Conservation (phyloP, 1,284 basidiomycete species). For the Ustilago nuda region DNA sequence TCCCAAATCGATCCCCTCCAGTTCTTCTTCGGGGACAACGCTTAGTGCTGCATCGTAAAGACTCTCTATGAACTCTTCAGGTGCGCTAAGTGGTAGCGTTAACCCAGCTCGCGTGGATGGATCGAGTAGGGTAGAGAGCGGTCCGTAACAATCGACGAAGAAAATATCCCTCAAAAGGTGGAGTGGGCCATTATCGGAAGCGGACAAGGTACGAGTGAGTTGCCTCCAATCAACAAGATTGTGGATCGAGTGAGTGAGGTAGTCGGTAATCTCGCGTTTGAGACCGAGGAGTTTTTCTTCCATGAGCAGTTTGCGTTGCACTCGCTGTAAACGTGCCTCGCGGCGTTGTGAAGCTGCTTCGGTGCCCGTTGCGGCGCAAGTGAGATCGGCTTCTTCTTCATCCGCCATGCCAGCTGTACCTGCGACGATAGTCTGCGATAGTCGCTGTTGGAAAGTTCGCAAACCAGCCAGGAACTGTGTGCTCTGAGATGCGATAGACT, state of each 20-base stretch:
- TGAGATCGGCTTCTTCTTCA: conserved; percentile 20
- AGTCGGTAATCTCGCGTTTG: conserved; percentile 52
- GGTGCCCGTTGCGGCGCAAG: neutral
- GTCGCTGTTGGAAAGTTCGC: conserved; percentile 45
- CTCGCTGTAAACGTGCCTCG: conserved; percentile 39
- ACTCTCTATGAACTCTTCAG: conserved; percentile 36
- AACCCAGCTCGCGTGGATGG: conserved; percentile 33
- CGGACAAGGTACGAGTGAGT: conserved; percentile 10
- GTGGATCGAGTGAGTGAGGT: conserved; percentile 29
- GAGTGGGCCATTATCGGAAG: conserved; percentile 7
- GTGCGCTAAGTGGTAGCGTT: conserved; percentile 28
- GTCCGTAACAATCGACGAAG: conserved; percentile 39
- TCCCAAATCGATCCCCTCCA: conserved; percentile 23
- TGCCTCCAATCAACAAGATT: conserved; percentile 37
- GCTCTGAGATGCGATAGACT: conserved; percentile 26
- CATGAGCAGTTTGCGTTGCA: conserved; percentile 42
- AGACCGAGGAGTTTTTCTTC: conserved; percentile 50
- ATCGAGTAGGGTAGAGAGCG: conserved; percentile 36
- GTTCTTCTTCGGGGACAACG: conserved; percentile 30
- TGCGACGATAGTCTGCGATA: conserved; percentile 34
- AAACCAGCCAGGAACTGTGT: conserved; percentile 31
- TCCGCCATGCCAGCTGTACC: conserved; percentile 29
- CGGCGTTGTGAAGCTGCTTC: conserved; percentile 23
- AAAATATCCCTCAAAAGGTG: conserved; percentile 36
- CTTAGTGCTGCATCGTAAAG: conserved; percentile 45